phyloP scores from a whole-genome alignment of 192 early-diverging fungal genomes.

The Rhizophagus sp. region DNA sequence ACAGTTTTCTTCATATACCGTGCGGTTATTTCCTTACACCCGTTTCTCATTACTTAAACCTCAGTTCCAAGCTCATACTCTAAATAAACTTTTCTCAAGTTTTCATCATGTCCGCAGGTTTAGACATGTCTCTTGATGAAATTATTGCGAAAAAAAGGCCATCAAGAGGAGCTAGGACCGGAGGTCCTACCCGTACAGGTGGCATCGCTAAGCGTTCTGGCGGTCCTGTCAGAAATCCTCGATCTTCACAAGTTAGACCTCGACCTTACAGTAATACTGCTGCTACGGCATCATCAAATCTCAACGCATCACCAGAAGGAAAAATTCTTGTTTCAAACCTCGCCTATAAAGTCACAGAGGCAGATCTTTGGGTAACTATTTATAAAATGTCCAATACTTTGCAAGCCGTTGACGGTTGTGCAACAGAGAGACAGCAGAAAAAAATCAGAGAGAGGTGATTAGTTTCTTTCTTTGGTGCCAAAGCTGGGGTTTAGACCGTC shows the following conservation, averaged over 20 bases:
- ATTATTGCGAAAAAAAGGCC: constrained; percentile 43
- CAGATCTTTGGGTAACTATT: constrained; percentile 55
- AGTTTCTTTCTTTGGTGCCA: constrained; percentile 33
- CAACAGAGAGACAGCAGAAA: constrained; percentile 18
- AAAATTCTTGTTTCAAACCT: constrained; percentile 61
- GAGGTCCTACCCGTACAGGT: constrained; percentile 32
- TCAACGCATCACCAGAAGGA: constrained; percentile 39
- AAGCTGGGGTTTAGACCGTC: constrained; percentile 31
- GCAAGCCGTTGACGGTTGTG: constrained; percentile 26
- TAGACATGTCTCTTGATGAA: constrained; percentile 54
- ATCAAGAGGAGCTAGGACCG: constrained; percentile 28
- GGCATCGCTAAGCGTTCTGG: constrained; percentile 29
- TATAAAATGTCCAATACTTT: constrained; percentile 28
- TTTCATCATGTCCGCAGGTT: constrained; percentile 31
- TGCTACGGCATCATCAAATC: constrained; percentile 36
- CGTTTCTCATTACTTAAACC: neutral
- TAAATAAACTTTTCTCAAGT: neutral
- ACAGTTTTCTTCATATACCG: neutral
- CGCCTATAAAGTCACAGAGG: constrained; percentile 52
- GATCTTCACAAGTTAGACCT: constrained; percentile 30
- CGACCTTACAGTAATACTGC: constrained; percentile 39
- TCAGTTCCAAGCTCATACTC: neutral
- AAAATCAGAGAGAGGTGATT: constrained; percentile 25
- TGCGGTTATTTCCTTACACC: neutral
- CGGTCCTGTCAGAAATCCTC: constrained; percentile 41